Conservation (phyloP, 768 basidiomycete species). For the Amanita rimosa region DNA sequence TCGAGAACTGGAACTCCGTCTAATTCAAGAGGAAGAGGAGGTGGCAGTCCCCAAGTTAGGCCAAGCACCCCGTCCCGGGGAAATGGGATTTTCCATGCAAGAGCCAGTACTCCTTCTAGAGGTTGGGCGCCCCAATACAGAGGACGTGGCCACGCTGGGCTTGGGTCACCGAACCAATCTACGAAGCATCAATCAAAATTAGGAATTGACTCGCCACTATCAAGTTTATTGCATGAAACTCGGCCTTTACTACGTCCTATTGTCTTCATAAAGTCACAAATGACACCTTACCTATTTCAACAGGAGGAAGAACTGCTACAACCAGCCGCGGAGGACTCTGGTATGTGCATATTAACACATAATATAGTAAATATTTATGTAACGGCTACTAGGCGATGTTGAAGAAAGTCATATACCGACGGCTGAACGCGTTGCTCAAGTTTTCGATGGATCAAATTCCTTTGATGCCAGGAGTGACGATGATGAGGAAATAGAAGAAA, state of each 20-base stretch:
- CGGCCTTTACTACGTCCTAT: slow-evolving; percentile 60
- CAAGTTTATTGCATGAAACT: slow-evolving; percentile 41
- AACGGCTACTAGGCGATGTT: slow-evolving; percentile 27
- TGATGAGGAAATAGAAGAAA: slow-evolving; percentile 37
- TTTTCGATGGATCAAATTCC: slow-evolving; percentile 38
- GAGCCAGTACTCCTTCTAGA: slow-evolving; percentile 12
- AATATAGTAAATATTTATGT: slow-evolving; percentile 1
- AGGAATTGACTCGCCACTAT: slow-evolving; percentile 36
- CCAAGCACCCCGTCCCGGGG: slow-evolving; percentile 9
- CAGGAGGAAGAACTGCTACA: slow-evolving; percentile 53
- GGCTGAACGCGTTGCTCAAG: slow-evolving; percentile 49
- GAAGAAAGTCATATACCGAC: slow-evolving; percentile 54
- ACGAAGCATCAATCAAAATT: slow-evolving; percentile 17
- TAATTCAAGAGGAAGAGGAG: slow-evolving; percentile 2
- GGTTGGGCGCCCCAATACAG: slow-evolving; percentile 9
- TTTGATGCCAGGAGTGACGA: slow-evolving; percentile 13
- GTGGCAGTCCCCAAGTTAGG: not conserved
- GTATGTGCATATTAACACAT: slow-evolving; percentile 23
- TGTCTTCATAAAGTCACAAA: slow-evolving; percentile 50
- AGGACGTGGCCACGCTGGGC: slow-evolving; percentile 12
- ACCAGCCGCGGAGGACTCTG: slow-evolving; percentile 37
- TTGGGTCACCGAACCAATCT: slow-evolving; percentile 8
- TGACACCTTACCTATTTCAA: slow-evolving; percentile 40
- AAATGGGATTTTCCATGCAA: not conserved
- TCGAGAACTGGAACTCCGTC: slow-evolving; percentile 6